Evolutionary conservation across 495 filamentous ascomycete genomes (phyloP).

Genomic region (Aspergillus sclerotioniger): DNA sequence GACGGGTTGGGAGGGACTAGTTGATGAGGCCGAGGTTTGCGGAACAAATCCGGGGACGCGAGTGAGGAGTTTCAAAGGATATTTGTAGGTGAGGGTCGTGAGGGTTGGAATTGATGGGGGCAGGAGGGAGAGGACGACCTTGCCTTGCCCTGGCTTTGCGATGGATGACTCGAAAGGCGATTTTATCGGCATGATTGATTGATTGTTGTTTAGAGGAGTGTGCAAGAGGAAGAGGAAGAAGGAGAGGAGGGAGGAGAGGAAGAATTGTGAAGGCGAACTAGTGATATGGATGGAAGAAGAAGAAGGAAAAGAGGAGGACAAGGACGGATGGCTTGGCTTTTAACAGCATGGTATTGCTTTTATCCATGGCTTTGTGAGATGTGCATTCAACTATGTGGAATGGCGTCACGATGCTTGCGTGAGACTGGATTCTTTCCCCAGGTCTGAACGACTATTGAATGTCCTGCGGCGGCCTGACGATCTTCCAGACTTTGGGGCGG

Average conservation of each 20-base stretch:
- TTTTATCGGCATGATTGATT: slow-evolving; percentile 36
- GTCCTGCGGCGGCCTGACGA: not conserved
- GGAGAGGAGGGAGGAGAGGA: not conserved
- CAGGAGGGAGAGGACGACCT: slow-evolving; percentile 68
- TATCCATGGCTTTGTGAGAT: not conserved
- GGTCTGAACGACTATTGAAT: not conserved
- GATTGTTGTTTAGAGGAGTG: slow-evolving; percentile 1
- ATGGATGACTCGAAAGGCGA: slow-evolving; percentile 69
- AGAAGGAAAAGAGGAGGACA: not conserved
- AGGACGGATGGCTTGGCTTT: slow-evolving; percentile 1
- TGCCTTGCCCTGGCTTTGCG: slow-evolving; percentile 72
- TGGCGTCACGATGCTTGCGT: slow-evolving; percentile 18
- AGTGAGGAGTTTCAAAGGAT: slow-evolving; percentile 91
- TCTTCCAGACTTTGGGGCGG: slow-evolving; percentile 2
- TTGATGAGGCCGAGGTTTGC: slow-evolving; percentile 23
- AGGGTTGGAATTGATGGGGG: slow-evolving; percentile 71
- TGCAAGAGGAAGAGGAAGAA: not conserved
- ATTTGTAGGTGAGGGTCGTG: slow-evolving; percentile 77
- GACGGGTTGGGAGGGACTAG: slow-evolving; percentile 40
- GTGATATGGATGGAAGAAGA: not conserved
- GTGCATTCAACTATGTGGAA: not conserved
- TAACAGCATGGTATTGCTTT: slow-evolving; percentile 10
- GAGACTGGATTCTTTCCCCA: not conserved
- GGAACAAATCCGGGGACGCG: slow-evolving; percentile 48
- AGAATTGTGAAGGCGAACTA: not conserved